phyloP scores from a whole-genome alignment of 192 early-diverging fungal species.

The Umbelopsis sp. region DNA sequence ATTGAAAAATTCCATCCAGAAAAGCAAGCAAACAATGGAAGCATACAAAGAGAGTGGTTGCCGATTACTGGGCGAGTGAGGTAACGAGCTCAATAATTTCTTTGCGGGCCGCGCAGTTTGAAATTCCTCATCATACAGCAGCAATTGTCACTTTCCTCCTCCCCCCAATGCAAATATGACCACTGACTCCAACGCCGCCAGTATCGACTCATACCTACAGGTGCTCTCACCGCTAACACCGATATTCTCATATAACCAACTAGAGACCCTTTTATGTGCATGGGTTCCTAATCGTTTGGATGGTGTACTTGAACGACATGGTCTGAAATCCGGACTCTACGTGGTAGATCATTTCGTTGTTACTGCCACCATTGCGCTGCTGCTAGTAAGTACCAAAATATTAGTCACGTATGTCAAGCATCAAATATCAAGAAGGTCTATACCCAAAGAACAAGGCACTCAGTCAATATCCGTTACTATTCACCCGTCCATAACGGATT shows the following conservation, averaged over 20 bases:
- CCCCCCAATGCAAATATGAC: neutral
- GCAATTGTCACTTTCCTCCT: too few relatives aligned
- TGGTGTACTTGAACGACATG: neutral
- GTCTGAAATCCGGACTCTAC: constrained; percentile 32
- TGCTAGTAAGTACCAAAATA: constrained; percentile 26
- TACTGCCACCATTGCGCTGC: constrained; percentile 24
- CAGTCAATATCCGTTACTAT: constrained; percentile 27
- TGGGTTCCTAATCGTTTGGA: constrained; percentile 29
- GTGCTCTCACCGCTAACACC: constrained; percentile 22
- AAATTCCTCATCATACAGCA: neutral
- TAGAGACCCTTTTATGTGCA: constrained; percentile 31
- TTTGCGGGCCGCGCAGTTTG: neutral
- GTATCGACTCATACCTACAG: neutral
- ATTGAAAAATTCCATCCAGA: neutral
- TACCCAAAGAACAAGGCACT: neutral
- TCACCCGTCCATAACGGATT: constrained; percentile 25
- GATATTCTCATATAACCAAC: constrained; percentile 28
- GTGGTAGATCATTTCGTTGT: constrained; percentile 34
- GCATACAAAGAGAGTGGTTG: too few relatives aligned
- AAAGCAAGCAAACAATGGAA: neutral
- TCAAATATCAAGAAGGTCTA: neutral
- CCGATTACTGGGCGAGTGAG: too few relatives aligned
- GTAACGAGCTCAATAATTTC: constrained; percentile 1
- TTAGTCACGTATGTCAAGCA: neutral
- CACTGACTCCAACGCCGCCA: neutral